Conservation (phyloP, 176 grass and related monocot genomes). For the Otatea glauca region DNA sequence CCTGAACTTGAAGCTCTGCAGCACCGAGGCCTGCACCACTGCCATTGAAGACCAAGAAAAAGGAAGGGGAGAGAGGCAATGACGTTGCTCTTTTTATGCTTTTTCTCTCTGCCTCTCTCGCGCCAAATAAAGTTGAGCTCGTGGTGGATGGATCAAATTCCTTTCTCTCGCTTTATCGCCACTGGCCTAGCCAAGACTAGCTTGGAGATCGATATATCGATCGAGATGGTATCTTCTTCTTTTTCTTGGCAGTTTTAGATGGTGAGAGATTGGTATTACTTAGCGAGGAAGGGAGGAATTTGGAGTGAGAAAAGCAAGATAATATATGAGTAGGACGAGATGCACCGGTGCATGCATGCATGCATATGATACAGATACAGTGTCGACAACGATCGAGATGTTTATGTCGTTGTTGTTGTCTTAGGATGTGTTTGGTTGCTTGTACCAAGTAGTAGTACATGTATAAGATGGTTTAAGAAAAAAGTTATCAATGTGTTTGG, state of each 20-base stretch:
- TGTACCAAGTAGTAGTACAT: too few relatives aligned
- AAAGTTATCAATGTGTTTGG: too few relatives aligned
- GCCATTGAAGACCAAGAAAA: conserved; percentile 52
- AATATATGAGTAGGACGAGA: not conserved
- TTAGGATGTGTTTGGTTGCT: too few relatives aligned
- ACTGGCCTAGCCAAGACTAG: not conserved
- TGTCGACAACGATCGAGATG: too few relatives aligned
- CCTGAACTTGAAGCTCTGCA: conserved; percentile 64
- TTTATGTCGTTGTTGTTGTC: too few relatives aligned
- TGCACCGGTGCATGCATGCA: not conserved
- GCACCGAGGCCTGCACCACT: conserved; percentile 58
- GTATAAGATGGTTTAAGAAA: too few relatives aligned
- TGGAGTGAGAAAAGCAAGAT: conserved; percentile 26
- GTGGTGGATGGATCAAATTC: conserved; percentile 33
- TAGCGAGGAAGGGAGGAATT: conserved; percentile 63
- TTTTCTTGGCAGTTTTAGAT: not conserved
- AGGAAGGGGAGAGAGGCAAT: conserved; percentile 21
- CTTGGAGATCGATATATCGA: conserved; percentile 17
- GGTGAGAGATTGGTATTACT: conserved; percentile 12
- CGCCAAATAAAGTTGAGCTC: conserved; percentile 37
- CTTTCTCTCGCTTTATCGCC: conserved; percentile 35
- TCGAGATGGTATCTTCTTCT: conserved; percentile 18
- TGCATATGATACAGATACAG: not conserved
- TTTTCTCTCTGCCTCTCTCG: not conserved
- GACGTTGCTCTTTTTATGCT: conserved; percentile 10